phyloP scores from a whole-genome alignment of 257 asterid species.

The Knoxia roxburghii region DNA sequence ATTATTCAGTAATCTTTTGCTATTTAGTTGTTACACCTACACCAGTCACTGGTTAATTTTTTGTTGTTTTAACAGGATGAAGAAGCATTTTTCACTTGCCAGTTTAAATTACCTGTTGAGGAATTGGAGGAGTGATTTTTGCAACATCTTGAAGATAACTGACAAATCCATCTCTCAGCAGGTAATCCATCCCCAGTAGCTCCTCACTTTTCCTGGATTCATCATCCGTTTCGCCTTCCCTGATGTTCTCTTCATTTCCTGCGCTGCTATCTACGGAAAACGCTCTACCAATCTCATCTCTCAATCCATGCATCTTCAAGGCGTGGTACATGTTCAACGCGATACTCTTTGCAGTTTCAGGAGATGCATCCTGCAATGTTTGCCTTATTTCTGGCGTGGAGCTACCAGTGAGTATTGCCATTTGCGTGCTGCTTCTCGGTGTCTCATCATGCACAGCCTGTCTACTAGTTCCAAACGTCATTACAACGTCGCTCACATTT shows the following conservation, averaged over 20 bases:
- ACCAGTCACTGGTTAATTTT: no score
- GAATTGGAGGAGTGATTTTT: slow-evolving; percentile 16
- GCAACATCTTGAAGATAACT: slow-evolving; percentile 13
- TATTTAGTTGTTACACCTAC: no score
- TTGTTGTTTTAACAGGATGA: no score
- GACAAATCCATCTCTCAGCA: slow-evolving; percentile 11
- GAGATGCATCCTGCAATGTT: slow-evolving; percentile 9
- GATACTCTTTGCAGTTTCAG: background rate
- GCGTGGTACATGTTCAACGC: slow-evolving; percentile 7
- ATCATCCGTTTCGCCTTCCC: background rate
- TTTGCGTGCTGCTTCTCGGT: background rate
- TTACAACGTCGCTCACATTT: background rate
- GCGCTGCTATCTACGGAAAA: background rate
- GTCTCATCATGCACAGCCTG: background rate
- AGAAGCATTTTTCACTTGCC: no score
- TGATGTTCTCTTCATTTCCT: background rate
- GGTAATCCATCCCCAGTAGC: slow-evolving; percentile 15
- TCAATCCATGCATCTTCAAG: slow-evolving; percentile 12
- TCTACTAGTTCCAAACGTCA: background rate
- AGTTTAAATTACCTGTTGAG: slow-evolving; percentile 3
- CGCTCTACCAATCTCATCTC: slow-evolving; percentile 13
- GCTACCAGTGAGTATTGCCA: background rate
- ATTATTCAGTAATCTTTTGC: no score
- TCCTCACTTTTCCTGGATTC: slow-evolving; percentile 11
- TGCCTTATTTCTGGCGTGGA: background rate